These are phyloP conservation scores for Saturnispora saitoi DNA, from an alignment of 805 yeast species.

Conservation along the genomic window DNA sequence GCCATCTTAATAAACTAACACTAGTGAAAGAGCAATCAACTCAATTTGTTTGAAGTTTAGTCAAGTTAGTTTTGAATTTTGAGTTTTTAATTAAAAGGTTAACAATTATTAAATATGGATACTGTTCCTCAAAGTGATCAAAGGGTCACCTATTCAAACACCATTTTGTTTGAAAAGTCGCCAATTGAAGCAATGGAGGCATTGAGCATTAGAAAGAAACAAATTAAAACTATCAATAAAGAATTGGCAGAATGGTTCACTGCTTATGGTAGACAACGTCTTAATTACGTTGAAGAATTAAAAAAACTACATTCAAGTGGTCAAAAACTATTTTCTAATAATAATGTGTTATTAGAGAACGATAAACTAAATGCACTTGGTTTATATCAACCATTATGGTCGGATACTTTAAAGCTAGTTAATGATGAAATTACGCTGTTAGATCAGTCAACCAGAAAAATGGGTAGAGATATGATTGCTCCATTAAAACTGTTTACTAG, in stretches of 20 bases:
- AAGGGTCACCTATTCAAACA: slow-evolving; percentile 27
- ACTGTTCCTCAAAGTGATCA: slow-evolving; percentile 17
- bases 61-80: not conserved
- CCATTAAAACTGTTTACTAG: slow-evolving; percentile 47
- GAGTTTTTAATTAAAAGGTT: not conserved
- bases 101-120: not conserved
- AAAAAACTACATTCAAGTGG: slow-evolving; percentile 31
- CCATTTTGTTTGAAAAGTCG: slow-evolving; percentile 31
- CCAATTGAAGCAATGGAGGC: slow-evolving; percentile 56
- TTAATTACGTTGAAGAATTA: slow-evolving; percentile 40
- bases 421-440: slow-evolving; percentile 36
- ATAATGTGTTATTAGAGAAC: slow-evolving; percentile 35
- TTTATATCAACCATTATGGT: slow-evolving; percentile 36
- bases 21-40: not conserved
- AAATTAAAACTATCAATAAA: slow-evolving; percentile 47
- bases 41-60: not conserved
- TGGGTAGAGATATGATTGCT: slow-evolving; percentile 47
- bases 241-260: slow-evolving; percentile 56
- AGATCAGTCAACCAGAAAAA: slow-evolving; percentile 41
- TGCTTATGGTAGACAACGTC: slow-evolving; percentile 41
- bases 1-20: not conserved
- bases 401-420: slow-evolving; percentile 32
- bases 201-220: slow-evolving; percentile 46
- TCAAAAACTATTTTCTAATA: slow-evolving; percentile 28
- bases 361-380: slow-evolving; percentile 43